These are phyloP conservation scores for Phytophthora hibernalis DNA, from an alignment of 352 stramenopile species.

Conservation along the genomic window DNA sequence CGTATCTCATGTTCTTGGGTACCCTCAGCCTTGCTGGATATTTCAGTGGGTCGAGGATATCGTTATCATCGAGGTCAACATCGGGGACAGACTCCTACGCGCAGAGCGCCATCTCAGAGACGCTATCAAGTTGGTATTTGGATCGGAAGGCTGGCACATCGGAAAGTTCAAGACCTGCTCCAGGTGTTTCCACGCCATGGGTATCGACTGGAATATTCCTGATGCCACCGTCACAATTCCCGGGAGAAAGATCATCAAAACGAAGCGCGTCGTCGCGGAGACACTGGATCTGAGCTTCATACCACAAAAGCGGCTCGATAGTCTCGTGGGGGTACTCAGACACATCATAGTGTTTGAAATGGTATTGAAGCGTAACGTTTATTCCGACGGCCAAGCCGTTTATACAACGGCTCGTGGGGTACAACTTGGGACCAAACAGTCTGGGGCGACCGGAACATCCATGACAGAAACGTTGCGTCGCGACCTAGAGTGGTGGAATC, in stretches of 20 bases:
- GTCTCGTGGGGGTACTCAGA: too few species aligned
- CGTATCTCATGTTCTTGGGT: too few species aligned
- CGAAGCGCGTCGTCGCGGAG: not conserved
- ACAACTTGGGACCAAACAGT: too few species aligned
- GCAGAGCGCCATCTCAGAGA: too few species aligned
- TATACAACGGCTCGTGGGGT: not conserved
- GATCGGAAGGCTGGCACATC: constrained; percentile 10
- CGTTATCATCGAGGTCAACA: too few species aligned
- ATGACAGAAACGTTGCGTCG: not conserved
- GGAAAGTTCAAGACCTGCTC: constrained; percentile 8
- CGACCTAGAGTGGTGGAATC: constrained; percentile 4
- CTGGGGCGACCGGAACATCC: not conserved
- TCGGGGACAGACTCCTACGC: too few species aligned
- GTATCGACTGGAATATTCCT: constrained; percentile 9
- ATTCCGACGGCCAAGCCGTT: constrained; percentile 7
- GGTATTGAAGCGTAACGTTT: not conserved
- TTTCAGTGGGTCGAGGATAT: too few species aligned
- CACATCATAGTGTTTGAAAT: too few species aligned
- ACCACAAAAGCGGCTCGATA: not conserved
- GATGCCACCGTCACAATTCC: not conserved
- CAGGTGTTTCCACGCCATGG: not conserved
- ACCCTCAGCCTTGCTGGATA: too few species aligned
- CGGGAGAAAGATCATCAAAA: constrained; percentile 12
- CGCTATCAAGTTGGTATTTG: too few species aligned
- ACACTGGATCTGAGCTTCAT: not conserved